Conservation (phyloP, 495 filamentous ascomycete genomes). For the Lasiosphaeria hispida region DNA sequence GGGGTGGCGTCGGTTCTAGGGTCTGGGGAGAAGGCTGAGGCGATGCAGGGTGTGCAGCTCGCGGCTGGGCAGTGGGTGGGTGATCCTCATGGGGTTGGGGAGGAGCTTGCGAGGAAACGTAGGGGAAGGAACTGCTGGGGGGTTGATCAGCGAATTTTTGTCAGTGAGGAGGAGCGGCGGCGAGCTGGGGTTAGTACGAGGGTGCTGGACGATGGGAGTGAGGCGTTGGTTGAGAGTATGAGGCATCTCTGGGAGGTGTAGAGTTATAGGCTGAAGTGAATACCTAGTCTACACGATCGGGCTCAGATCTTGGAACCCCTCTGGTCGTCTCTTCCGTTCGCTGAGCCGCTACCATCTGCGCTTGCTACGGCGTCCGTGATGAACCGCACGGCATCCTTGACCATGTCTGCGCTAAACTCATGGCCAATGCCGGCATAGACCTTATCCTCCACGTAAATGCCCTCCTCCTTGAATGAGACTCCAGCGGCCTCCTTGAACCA, state of each 20-base stretch:
- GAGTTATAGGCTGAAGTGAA: constrained; percentile 32
- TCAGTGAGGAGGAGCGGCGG: constrained; percentile 30
- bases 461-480: constrained; percentile 57
- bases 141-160: constrained; percentile 40
- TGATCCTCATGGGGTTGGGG: constrained; percentile 49
- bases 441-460: constrained; percentile 65
- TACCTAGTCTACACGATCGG: neutral
- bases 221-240: constrained; percentile 34
- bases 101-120: constrained; percentile 48
- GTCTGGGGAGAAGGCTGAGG: constrained; percentile 30
- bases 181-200: constrained; percentile 34
- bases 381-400: constrained; percentile 65
- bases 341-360: neutral
- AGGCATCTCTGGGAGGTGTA: neutral
- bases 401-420: constrained; percentile 70
- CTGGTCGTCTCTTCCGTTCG: neutral
- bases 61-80: constrained; percentile 45
- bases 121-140: constrained; percentile 48
- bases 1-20: neutral
- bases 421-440: constrained; percentile 73
- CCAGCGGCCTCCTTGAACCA: constrained; percentile 64
- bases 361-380: constrained; percentile 51
- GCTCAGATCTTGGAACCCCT: constrained; percentile 25
- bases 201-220: constrained; percentile 25
- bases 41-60: constrained; percentile 39